A percentile compares a stretch with the other conserved stretches of the same genome.
Evolutionary conservation across 768 basidiomycete species (phyloP).

Genomic region (Phaeotremella fagi): DNA sequence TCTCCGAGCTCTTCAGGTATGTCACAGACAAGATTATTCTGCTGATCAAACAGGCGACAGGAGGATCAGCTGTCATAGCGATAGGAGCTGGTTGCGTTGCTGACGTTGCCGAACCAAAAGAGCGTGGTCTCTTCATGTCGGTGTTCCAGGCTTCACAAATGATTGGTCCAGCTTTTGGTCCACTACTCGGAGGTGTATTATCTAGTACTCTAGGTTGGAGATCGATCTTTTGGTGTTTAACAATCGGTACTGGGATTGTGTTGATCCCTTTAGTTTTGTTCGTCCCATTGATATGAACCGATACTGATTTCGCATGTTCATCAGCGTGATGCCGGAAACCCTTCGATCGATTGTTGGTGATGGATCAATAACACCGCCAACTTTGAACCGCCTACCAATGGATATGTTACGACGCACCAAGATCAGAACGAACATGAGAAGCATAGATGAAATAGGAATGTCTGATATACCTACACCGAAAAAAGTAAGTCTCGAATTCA

Average conservation of each 20-base stretch:
- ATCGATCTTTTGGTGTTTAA: slow-evolving; percentile 41
- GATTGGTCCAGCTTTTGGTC: slow-evolving; percentile 49
- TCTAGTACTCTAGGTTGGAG: slow-evolving; percentile 63
- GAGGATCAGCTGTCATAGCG: slow-evolving; percentile 74
- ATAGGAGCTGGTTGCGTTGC: slow-evolving; percentile 75
- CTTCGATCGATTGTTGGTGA: slow-evolving; percentile 41
- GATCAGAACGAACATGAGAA: not conserved
- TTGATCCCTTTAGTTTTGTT: slow-evolving; percentile 50
- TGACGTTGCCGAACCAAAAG: slow-evolving; percentile 67
- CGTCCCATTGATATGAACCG: not conserved
- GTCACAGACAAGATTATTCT: no score
- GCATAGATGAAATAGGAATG: slow-evolving; percentile 16
- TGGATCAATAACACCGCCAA: slow-evolving; percentile 39
- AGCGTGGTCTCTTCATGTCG: slow-evolving; percentile 67
- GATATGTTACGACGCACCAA: no score
- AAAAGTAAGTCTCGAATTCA: no score
- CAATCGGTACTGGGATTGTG: slow-evolving; percentile 29
- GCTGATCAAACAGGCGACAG: no score
- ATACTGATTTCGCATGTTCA: no score
- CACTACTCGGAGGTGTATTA: slow-evolving; percentile 55
- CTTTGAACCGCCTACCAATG: no score
- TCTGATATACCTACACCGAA: slow-evolving; percentile 28
- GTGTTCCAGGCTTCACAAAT: slow-evolving; percentile 30
- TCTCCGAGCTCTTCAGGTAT: slow-evolving; percentile 77
- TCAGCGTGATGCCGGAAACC: slow-evolving; percentile 57